Conservation (phyloP, 2,329 filamentous ascomycete species). For the Dactylonectria macrodidyma region DNA sequence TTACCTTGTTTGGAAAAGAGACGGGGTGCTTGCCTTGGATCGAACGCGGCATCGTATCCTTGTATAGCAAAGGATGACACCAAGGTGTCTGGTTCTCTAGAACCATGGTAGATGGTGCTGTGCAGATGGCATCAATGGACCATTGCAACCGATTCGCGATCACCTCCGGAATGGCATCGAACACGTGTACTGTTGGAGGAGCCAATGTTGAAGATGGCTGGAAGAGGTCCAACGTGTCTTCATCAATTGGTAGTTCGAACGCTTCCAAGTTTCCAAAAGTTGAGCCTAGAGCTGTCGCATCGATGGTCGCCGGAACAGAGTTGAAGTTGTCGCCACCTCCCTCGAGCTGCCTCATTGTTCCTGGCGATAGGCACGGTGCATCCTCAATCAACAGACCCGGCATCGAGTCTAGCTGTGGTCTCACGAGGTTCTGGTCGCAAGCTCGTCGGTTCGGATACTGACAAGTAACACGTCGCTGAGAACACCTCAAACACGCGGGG, state of each 20-base stretch:
- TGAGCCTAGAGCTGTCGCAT: conserved; percentile 35
- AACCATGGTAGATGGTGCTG: conserved; percentile 64
- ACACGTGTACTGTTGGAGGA: conserved; percentile 41
- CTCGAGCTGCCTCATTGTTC: conserved; percentile 12
- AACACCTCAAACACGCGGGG: conserved; percentile 68
- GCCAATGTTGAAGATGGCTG: conserved; percentile 41
- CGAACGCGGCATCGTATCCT: conserved; percentile 63
- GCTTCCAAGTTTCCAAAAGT: conserved; percentile 27
- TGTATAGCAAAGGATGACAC: conserved; percentile 67
- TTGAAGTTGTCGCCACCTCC: conserved; percentile 35
- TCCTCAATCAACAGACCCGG: conserved; percentile 27
- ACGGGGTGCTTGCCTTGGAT: conserved; percentile 60
- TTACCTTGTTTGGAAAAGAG: background rate
- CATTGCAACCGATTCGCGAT: conserved; percentile 55
- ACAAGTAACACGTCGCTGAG: conserved; percentile 63
- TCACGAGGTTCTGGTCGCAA: conserved; percentile 8
- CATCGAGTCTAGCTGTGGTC: conserved; percentile 27
- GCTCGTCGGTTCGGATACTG: conserved; percentile 56
- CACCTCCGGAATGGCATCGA: conserved; percentile 44
- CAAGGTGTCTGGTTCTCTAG: conserved; percentile 65
- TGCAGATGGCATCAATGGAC: conserved; percentile 67
- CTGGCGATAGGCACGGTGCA: conserved; percentile 20
- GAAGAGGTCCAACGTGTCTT: conserved; percentile 39
- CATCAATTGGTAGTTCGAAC: conserved; percentile 34
- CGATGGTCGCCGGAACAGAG: conserved; percentile 34